These are phyloP conservation scores for Tolypocladium endophyticum DNA, from an alignment of 2,329 filamentous ascomycete genomes.

Conservation along the genomic window DNA sequence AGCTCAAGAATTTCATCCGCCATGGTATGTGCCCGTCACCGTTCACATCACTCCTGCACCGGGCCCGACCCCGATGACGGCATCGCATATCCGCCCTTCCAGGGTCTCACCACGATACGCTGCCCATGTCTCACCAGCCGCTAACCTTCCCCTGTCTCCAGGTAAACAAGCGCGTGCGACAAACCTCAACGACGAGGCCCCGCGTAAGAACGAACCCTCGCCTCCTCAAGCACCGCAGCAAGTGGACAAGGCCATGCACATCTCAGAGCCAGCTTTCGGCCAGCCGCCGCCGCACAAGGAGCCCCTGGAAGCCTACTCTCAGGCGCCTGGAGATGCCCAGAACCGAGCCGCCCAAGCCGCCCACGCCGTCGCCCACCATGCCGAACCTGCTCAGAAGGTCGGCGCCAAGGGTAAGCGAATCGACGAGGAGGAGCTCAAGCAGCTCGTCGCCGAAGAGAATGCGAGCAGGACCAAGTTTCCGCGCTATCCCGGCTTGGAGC, in stretches of 20 bases:
- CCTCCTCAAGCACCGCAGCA: conserved; percentile 43
- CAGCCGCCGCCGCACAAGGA: conserved; percentile 31
- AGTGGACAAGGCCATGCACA: conserved; percentile 41
- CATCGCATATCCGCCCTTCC: neutral
- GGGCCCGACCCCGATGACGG: conserved; percentile 2
- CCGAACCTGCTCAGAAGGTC: conserved; percentile 42
- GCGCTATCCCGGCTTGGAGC: conserved; percentile 32
- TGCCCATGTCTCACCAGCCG: neutral
- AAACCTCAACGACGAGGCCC: conserved; percentile 37
- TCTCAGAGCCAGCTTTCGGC: conserved; percentile 32
- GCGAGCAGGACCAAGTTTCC: conserved; percentile 79
- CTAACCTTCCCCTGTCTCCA: conserved; percentile 14
- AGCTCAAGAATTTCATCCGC: conserved; percentile 95
- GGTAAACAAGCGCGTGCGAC: conserved; percentile 79
- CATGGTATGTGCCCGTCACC: conserved; percentile 49
- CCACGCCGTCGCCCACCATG: conserved; percentile 52
- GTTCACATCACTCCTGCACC: neutral
- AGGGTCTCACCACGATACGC: neutral
- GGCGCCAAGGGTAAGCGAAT: conserved; percentile 22
- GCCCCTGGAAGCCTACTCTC: conserved; percentile 50
- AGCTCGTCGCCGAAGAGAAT: conserved; percentile 85
- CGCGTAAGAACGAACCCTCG: conserved; percentile 41
- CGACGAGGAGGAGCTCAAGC: conserved; percentile 63
- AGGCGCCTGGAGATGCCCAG: conserved; percentile 46
- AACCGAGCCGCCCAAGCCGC: conserved; percentile 61